Evolutionary conservation across 2,329 filamentous ascomycete species (phyloP).

Genomic region (Tolypocladium guangdongense): DNA sequence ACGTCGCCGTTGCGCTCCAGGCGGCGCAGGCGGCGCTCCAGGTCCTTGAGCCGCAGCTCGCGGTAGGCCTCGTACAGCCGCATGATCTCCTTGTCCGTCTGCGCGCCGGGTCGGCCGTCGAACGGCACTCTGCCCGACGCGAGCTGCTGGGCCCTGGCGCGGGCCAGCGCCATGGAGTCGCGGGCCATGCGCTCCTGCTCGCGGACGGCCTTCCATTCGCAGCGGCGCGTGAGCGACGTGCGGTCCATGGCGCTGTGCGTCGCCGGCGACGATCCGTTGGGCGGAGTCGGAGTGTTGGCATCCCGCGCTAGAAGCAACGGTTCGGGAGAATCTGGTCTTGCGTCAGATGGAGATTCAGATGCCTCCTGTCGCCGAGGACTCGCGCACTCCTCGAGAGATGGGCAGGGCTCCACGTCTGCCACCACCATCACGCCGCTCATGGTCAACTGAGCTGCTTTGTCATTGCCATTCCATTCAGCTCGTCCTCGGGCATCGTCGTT

Average conservation of each 20-base stretch:
- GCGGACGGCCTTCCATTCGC: constrained; percentile 21
- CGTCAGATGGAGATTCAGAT: neutral
- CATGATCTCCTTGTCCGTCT: constrained; percentile 22
- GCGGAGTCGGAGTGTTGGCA: constrained; percentile 16
- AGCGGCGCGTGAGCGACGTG: constrained; percentile 19
- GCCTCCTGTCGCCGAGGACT: neutral
- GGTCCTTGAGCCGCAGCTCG: constrained; percentile 32
- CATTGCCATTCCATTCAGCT: neutral
- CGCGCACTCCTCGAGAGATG: constrained; percentile 4
- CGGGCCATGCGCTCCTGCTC: constrained; percentile 14
- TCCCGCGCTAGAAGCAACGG: neutral
- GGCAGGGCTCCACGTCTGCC: constrained; percentile 22
- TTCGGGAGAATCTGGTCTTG: neutral
- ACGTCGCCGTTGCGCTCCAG: constrained; percentile 37
- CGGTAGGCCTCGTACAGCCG: constrained; percentile 28
- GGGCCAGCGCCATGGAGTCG: constrained; percentile 11
- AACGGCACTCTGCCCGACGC: constrained; percentile 10
- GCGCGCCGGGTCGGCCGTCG: constrained; percentile 10
- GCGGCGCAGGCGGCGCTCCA: constrained; percentile 33
- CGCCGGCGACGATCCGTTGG: constrained; percentile 15
- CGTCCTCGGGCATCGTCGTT: neutral
- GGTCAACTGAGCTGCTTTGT: constrained; percentile 5
- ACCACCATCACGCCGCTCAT: constrained; percentile 29
- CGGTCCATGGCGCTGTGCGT: constrained; percentile 13
- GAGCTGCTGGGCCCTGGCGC: constrained; percentile 10